A percentile compares a stretch with the other conserved stretches of the same genome.
Evolutionary conservation across 345 rosid genomes (phyloP).

Genomic region (Eucalyptus decipiens): DNA sequence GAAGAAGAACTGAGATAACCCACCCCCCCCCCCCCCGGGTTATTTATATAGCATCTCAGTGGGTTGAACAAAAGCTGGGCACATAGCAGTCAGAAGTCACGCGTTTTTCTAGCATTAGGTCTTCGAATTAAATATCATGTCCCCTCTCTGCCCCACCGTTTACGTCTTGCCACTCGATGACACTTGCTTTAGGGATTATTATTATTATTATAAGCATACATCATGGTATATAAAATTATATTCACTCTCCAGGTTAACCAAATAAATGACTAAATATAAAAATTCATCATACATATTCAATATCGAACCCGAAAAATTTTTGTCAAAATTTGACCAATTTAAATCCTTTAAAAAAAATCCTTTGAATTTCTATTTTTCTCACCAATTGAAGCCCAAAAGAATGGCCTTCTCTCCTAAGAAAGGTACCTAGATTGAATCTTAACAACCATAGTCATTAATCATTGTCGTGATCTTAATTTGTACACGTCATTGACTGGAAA

Average conservation of each 20-base stretch:
- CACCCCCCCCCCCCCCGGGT: not conserved
- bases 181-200: not conserved
- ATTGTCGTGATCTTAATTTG: not conserved
- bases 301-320: not conserved
- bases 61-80: not conserved
- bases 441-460: not conserved
- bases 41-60: not conserved
- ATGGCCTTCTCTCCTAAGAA: not conserved
- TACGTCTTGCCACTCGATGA: not conserved
- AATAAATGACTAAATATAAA: not conserved
- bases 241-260: not conserved
- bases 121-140: not conserved
- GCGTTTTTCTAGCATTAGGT: not conserved
- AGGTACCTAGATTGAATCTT: not conserved
- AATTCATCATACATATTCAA: not conserved
- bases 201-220: not conserved
- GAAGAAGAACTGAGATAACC: not conserved
- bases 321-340: not conserved
- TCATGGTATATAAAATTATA: not conserved
- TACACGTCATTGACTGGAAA: not conserved
- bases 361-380: not conserved
- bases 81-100: not conserved
- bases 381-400: too few species aligned
- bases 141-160: not conserved
- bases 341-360: not conserved